Conservation (phyloP, 1,284 basidiomycete genomes). For the Singerocomus rubriflavus region DNA sequence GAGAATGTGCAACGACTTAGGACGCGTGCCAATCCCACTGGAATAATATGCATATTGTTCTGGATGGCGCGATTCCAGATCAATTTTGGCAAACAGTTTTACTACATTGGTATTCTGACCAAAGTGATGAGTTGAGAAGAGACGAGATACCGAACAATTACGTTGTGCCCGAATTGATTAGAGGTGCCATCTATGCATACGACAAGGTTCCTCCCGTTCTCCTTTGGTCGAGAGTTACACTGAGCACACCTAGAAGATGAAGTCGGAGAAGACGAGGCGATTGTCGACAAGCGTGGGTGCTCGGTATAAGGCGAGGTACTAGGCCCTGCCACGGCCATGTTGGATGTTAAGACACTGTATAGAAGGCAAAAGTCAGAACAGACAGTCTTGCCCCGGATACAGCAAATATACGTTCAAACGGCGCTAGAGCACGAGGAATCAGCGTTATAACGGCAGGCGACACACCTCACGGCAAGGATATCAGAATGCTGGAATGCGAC, state of each 20-base stretch:
- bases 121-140: slow-evolving; percentile 6
- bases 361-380: neutral
- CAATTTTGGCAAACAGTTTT: slow-evolving; percentile 31
- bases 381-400: neutral
- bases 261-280: neutral
- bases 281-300: neutral
- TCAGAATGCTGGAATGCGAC: neutral
- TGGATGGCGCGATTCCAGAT: slow-evolving; percentile 14
- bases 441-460: neutral
- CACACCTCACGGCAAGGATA: neutral
- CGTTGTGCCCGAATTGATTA: slow-evolving; percentile 29
- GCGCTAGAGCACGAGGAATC: neutral
- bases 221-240: slow-evolving; percentile 12
- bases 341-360: neutral
- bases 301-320: neutral
- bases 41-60: slow-evolving; percentile 35
- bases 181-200: slow-evolving; percentile 32
- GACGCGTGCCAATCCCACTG: slow-evolving; percentile 39
- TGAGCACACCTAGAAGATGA: slow-evolving; percentile 9
- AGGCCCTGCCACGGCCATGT: neutral
- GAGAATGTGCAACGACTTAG: slow-evolving; percentile 20
- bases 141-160: neutral
- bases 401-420: slow-evolving; percentile 4
- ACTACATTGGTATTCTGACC: slow-evolving; percentile 37
- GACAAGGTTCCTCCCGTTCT: slow-evolving; percentile 24